These are phyloP conservation scores for Metarhizium sp. DNA, from an alignment of 2,329 filamentous ascomycete genomes.

Conservation along the genomic window DNA sequence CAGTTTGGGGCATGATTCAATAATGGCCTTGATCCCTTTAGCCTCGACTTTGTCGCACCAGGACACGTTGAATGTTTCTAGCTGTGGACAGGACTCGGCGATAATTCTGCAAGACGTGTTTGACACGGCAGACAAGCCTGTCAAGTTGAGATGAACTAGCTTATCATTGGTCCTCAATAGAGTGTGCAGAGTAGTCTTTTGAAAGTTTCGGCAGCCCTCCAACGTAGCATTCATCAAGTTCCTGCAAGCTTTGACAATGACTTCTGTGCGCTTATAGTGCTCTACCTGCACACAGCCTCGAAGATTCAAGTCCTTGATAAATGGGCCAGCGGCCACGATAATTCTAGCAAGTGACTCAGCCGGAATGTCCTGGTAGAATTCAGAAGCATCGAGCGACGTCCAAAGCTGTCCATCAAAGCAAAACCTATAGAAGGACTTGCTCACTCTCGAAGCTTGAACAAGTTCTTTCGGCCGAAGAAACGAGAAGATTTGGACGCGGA, in stretches of 20 bases:
- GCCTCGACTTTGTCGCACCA: constrained; percentile 88
- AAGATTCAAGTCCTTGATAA: constrained; percentile 83
- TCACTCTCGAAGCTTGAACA: constrained; percentile 67
- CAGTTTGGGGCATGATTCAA: constrained; percentile 63
- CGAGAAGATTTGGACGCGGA: constrained; percentile 68
- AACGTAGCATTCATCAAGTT: constrained; percentile 84
- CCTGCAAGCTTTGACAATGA: constrained; percentile 71
- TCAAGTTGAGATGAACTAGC: constrained; percentile 78
- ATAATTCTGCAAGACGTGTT: constrained; percentile 84
- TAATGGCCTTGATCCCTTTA: constrained; percentile 60
- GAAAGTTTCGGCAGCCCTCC: constrained; percentile 82
- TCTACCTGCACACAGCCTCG: constrained; percentile 84
- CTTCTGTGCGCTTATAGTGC: constrained; percentile 67
- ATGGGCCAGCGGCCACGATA: constrained; percentile 76
- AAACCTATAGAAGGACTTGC: constrained; percentile 66
- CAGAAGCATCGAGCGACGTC: constrained; percentile 72
- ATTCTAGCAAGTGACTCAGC: constrained; percentile 76
- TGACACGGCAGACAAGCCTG: constrained; percentile 68
- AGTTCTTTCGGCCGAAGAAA: constrained; percentile 74
- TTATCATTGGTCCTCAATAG: constrained; percentile 65
- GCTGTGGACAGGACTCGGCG: constrained; percentile 64
- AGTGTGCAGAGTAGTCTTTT: constrained; percentile 66
- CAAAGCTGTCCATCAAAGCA: constrained; percentile 96
- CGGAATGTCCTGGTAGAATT: constrained; percentile 82
- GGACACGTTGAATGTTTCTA: constrained; percentile 83